These are phyloP conservation scores for Agrocybe pediades DNA, from an alignment of 768 basidiomycete genomes.

Conservation along the genomic window DNA sequence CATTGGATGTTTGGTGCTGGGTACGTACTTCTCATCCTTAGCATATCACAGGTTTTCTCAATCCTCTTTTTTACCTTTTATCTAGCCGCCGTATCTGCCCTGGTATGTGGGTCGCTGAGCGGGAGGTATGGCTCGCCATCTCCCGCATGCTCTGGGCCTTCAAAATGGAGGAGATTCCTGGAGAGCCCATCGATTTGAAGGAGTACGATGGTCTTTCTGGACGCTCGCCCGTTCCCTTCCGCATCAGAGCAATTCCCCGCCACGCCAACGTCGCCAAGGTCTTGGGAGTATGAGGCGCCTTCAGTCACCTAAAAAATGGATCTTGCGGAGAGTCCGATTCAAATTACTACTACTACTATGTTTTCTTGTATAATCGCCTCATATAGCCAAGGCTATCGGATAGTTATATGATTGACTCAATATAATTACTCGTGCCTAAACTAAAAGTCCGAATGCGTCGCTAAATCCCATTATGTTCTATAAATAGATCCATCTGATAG, in stretches of 20 bases:
- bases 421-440: background rate
- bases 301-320: background rate
- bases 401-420: background rate
- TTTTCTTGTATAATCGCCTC: background rate
- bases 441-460: too few relatives aligned
- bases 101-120: constrained; percentile 44
- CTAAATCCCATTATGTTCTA: too few relatives aligned
- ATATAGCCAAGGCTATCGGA: background rate
- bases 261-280: background rate
- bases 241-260: background rate
- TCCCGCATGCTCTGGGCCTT: constrained; percentile 50
- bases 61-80: background rate
- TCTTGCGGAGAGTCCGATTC: background rate
- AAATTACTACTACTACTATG: background rate
- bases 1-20: constrained; percentile 52
- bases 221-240: constrained; percentile 32
- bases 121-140: constrained; percentile 46
- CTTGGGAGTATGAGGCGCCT: background rate
- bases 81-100: constrained; percentile 41
- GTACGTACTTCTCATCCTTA: constrained; percentile 24
- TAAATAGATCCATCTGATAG: too few relatives aligned
- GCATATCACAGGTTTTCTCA: background rate
- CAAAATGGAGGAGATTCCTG: constrained; percentile 38
- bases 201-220: constrained; percentile 52
- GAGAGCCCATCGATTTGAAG: constrained; percentile 43